Conservation (phyloP, 164 flowering plant genomes). For the Euptelea pleiosperma region DNA sequence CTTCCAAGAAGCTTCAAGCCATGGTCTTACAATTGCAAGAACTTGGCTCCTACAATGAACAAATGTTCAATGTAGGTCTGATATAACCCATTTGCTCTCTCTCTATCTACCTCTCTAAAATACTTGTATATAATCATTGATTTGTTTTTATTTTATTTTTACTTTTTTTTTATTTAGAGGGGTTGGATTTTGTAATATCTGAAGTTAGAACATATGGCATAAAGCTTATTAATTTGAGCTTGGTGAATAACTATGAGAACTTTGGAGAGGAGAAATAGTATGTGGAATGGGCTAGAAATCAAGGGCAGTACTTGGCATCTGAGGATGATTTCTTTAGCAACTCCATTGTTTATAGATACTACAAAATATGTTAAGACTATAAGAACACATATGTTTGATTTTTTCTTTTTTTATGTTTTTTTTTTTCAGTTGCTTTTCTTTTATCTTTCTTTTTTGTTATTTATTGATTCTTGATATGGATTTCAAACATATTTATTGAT, state of each 20-base stretch:
- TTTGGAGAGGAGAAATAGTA: conserved; percentile 76
- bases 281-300: conserved; percentile 71
- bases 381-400: neutral
- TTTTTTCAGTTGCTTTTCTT: too few relatives aligned
- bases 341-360: conserved; percentile 52
- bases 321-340: conserved; percentile 81
- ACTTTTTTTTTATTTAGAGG: conserved; percentile 22
- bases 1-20: conserved; percentile 50
- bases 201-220: conserved; percentile 71
- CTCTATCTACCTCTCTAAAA: too few relatives aligned
- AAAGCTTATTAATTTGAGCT: conserved; percentile 56
- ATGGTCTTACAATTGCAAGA: conserved; percentile 66
- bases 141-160: conserved; percentile 3
- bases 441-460: neutral
- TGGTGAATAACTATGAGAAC: conserved; percentile 66
- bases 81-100: neutral
- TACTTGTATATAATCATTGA: neutral
- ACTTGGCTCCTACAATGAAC: conserved; percentile 77
- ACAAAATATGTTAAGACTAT: conserved; percentile 68
- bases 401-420: too few relatives aligned
- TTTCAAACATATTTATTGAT: too few relatives aligned
- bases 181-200: conserved; percentile 58
- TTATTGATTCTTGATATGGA: too few relatives aligned
- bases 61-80: conserved; percentile 60
- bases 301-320: conserved; percentile 47